Conservation (phyloP, 2,329 filamentous ascomycete genomes). For the Penicillium aurantiogriseum region DNA sequence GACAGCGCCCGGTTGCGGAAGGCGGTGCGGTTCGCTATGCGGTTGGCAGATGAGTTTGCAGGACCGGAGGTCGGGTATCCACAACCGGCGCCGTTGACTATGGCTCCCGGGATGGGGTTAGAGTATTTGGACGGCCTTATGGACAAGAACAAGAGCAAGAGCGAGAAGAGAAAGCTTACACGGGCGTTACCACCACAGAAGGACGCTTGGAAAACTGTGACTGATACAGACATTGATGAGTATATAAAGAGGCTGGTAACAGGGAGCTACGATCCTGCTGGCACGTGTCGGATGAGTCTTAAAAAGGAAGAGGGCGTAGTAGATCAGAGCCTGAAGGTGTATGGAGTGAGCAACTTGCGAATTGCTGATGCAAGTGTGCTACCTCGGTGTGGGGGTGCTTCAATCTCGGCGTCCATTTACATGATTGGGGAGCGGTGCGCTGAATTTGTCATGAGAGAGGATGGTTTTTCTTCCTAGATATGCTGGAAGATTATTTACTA, state of each 20-base stretch:
- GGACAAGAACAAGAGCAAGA: not conserved
- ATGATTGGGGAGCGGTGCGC: conserved; percentile 5
- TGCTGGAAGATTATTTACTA: not conserved
- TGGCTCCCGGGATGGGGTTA: not conserved
- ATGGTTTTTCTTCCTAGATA: not conserved
- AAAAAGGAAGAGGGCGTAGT: conserved; percentile 1
- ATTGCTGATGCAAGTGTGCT: conserved; percentile 6
- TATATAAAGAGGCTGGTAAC: conserved; percentile 2
- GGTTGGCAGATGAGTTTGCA: conserved; percentile 2
- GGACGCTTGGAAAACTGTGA: conserved; percentile 1
- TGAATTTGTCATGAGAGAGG: not conserved
- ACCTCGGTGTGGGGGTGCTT: not conserved
- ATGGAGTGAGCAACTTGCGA: conserved; percentile 2
- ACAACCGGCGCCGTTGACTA: not conserved
- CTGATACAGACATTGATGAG: not conserved
- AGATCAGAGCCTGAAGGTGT: not conserved
- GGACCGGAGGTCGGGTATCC: not conserved
- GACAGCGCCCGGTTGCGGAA: not conserved
- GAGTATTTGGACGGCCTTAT: not conserved
- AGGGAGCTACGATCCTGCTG: conserved; percentile 3
- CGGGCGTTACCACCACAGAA: not conserved
- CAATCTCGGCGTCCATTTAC: conserved; percentile 1
- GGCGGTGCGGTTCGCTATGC: conserved; percentile 2
- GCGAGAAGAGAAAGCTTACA: not conserved
- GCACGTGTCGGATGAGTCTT: conserved; percentile 4